Evolutionary conservation across 805 yeast genomes (phyloP), one percentile per base, ranked within the genome.

Genomic region (Lipomyces orientalis): DNA sequence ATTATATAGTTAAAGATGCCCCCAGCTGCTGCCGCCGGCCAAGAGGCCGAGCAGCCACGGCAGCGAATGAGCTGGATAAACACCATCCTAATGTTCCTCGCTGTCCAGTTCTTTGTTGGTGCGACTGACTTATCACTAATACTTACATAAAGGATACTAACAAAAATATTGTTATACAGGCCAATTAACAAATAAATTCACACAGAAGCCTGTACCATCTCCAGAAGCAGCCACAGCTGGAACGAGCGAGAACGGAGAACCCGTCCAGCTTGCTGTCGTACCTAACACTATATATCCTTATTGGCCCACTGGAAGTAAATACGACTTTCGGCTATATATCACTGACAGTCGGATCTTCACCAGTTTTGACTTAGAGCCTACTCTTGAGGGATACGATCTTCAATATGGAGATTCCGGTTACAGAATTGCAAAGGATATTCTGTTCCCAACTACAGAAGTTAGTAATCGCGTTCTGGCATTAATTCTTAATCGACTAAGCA

Each of bases 221-320:
- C 52, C 63, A 9, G 57, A 60, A 7, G 56, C 35, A 19, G 61
- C 58, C 7, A n/a, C 60, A 2, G 54, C 54, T 12, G 56, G 57
- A 12, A n/a, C 43, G 19, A 43, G 19, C 14, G 69, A 25, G 29
- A 34, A 9, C 9, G 66, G 52, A 16, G 65, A 51, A 19, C 19
- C 58, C 7, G 57, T 52, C 29, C 65, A 59, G 12, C 62, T 58
- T 2, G 49, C 64, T 16, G n/a, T 60, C 35, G 61, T 60, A 8
- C 71, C 71, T 3, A 57, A 46, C 34, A 51, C 35, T n/a, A 59
- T 69, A 43, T 54, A 56, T 9, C 66, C 74, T 5, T 37, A 69
- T 8, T 69, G 74, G 74, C 58, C 61, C 6, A 19, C 22, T 7
- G 73, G 73, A 12, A 62, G 74, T 12, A 29, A 54, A 8, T 64